phyloP scores from a whole-genome alignment of 2,329 filamentous ascomycete species.

The Alternaria metachromatica region DNA sequence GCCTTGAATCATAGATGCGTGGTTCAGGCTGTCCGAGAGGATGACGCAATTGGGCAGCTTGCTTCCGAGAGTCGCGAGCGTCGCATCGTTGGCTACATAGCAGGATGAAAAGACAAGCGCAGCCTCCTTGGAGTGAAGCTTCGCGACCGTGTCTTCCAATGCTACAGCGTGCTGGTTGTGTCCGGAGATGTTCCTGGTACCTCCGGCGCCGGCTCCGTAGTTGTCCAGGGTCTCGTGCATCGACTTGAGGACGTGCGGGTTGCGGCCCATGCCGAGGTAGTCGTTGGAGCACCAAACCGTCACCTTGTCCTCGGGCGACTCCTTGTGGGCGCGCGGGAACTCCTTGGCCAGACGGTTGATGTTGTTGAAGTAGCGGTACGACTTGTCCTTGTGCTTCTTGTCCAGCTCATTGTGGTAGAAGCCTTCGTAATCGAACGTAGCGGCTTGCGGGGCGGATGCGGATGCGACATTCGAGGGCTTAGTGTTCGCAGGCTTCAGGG shows the following conservation, averaged over 20 bases:
- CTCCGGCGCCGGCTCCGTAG: slow-evolving; percentile 93
- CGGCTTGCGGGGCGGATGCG: slow-evolving; percentile 55
- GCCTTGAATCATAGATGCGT: slow-evolving; percentile 99
- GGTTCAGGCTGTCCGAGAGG: slow-evolving; percentile 95
- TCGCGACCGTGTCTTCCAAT: slow-evolving; percentile 81
- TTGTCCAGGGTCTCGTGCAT: slow-evolving; percentile 97
- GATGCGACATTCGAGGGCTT: slow-evolving; percentile 46
- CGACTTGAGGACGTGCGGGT: slow-evolving; percentile 80
- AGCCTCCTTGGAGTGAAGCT: slow-evolving; percentile 88
- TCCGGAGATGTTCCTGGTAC: slow-evolving; percentile 96
- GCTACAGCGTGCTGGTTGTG: slow-evolving; percentile 94
- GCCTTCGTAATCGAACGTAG: slow-evolving; percentile 85
- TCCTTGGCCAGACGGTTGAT: slow-evolving; percentile 98
- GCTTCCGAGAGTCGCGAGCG: slow-evolving; percentile 93
- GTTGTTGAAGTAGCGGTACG: slow-evolving; percentile 99
- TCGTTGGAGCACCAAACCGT: slow-evolving; percentile 99
- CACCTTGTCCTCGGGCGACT: slow-evolving; percentile 80
- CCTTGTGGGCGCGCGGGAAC: slow-evolving; percentile 93
- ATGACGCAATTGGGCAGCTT: slow-evolving; percentile 97
- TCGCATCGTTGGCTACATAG: slow-evolving; percentile 98
- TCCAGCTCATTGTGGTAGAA: slow-evolving; percentile 91
- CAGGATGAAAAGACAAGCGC: slow-evolving; percentile 96
- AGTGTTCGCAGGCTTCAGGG: slow-evolving; percentile 32
- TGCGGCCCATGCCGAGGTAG: slow-evolving; percentile 97
- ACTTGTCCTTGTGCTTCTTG: slow-evolving; percentile 99